Evolutionary conservation across 2,329 filamentous ascomycete species (phyloP).

Genomic region (Helotiales sp.): DNA sequence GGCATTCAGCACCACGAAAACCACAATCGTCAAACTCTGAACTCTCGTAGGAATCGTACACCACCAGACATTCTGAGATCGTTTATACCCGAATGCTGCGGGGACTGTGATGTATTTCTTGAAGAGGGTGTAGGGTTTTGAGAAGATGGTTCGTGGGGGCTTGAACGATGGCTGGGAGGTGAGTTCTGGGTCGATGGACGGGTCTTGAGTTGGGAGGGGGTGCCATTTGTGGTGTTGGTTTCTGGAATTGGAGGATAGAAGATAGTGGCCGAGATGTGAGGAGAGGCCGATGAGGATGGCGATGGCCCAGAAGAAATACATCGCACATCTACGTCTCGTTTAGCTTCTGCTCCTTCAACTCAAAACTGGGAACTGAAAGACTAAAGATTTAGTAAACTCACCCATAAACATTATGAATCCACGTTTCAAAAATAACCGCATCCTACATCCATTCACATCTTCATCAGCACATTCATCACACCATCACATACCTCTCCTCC

Average conservation of each 20-base stretch:
- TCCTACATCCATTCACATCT: too few species aligned
- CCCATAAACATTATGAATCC: conserved; percentile 46
- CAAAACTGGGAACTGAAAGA: too few species aligned
- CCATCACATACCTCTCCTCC: too few species aligned
- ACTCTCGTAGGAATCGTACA: conserved; percentile 1
- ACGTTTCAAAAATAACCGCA: conserved; percentile 45
- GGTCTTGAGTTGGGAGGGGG: too few species aligned
- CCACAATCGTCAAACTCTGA: background rate
- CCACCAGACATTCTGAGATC: conserved; percentile 38
- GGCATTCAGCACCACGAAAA: background rate
- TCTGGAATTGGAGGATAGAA: background rate
- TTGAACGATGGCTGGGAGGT: too few species aligned
- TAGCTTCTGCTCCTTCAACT: background rate
- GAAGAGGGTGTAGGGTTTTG: conserved; percentile 38
- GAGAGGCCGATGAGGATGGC: conserved; percentile 47
- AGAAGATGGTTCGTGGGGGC: background rate
- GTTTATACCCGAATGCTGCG: conserved; percentile 51
- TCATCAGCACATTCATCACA: too few species aligned
- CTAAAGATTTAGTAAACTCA: background rate
- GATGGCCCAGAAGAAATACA: conserved; percentile 49
- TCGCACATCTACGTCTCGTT: conserved; percentile 40
- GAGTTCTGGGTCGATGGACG: background rate
- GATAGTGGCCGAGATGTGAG: conserved; percentile 39
- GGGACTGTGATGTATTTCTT: conserved; percentile 46
- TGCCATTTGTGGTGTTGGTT: background rate